Evolutionary conservation across 2,329 filamentous ascomycete genomes (phyloP).

Genomic region (Pezicula radicicola): DNA sequence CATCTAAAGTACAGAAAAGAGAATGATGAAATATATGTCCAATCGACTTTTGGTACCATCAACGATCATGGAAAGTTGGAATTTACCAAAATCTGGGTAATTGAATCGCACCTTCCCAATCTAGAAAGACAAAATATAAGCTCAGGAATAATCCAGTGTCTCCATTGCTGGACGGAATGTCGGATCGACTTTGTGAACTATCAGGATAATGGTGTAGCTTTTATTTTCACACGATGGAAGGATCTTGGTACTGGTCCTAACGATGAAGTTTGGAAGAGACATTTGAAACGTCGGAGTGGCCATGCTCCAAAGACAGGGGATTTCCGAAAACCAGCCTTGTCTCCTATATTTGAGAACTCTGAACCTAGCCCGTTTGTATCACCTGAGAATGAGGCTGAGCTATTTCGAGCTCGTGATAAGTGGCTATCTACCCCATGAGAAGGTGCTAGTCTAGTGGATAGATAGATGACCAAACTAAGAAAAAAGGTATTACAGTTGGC

Average conservation of each 20-base stretch:
- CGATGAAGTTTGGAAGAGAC: constrained; percentile 8
- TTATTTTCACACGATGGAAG: constrained; percentile 14
- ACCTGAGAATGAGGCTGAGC: constrained; percentile 3
- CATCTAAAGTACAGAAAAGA: too few species aligned
- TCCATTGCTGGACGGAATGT: constrained; percentile 10
- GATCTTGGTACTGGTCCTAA: constrained; percentile 9
- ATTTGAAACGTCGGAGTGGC: background rate
- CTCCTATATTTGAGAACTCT: constrained; percentile 7
- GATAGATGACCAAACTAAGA: too few species aligned
- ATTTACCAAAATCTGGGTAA: too few species aligned
- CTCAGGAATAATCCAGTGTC: constrained; percentile 2
- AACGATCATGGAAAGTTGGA: too few species aligned
- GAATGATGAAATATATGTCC: too few species aligned
- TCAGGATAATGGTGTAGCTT: constrained; percentile 1
- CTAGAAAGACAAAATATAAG: background rate
- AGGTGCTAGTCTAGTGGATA: too few species aligned
- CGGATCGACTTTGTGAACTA: constrained; percentile 8
- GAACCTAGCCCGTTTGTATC: constrained; percentile 7
- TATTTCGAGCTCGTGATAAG: background rate
- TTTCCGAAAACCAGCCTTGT: background rate
- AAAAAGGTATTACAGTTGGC: too few species aligned
- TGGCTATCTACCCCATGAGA: too few species aligned
- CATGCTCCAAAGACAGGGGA: background rate
- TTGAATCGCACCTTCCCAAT: too few species aligned
- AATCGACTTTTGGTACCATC: too few species aligned